Evolutionary conservation across 306 rosid genomes (phyloP), one percentile per base, ranked within the genome.

Genomic region (Citrullus mucosospermus): DNA sequence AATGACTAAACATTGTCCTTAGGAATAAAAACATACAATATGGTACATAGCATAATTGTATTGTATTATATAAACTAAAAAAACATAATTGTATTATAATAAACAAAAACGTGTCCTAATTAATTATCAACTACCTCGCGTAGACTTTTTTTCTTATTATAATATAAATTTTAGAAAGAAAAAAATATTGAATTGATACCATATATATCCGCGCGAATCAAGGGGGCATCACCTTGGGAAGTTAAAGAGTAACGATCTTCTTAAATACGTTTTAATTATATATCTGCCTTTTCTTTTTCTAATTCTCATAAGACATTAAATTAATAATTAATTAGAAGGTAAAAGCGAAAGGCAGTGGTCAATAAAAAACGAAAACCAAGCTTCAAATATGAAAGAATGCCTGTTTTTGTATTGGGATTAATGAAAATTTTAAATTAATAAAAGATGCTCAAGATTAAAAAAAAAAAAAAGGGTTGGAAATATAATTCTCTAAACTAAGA

Each of bases 181-280:
- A 67, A 67, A 9, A 8, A 28, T 4, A 48, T 13, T 50, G 15
- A 46, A 72, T 72, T 14, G 58, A 53, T 25, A 50, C 58, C 58
- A 72, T 72, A 28, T 30, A 30, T 14, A 48, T 72, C 59, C 77
- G 77, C 77, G 77, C 8, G 41, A 72, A 72, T 72, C 57, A 72
- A 72, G 59, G 58, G 41, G 77, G 59, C 60, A 15, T 71, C 76
- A 72, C 77, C 57, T 72, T 72, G 77, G 77, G 59, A 72, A 72
- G 32, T 46, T 72, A 48, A 72, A 72, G 77, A 8, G 77, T 50
- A 48, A 72, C 77, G 57, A 72, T 50, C 13, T 72, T 50, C 57
- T 72, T 22, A 25, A 72, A 72, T 28, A 72, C 59, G 60, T 46
- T 50, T 72, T 72, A 28, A 72, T 72, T 71, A 13, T 71, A 13